These are phyloP conservation scores for Solanum lycopersicoides DNA, from an alignment of 257 asterid species.

Conservation along the genomic window DNA sequence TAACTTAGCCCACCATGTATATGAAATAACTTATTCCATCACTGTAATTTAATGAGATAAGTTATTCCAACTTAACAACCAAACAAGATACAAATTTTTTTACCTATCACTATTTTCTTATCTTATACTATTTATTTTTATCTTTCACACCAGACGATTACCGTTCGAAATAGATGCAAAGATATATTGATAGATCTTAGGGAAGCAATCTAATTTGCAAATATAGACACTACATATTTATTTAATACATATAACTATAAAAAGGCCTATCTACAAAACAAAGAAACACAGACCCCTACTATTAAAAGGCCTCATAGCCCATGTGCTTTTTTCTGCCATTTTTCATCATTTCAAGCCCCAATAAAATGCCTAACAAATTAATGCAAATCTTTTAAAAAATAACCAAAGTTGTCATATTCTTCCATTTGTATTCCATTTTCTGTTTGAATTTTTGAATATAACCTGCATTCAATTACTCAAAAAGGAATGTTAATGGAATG, in stretches of 20 bases:
- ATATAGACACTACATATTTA: not conserved
- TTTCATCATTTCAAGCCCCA: not conserved
- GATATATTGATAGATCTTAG: not conserved
- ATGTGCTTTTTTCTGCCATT: not conserved
- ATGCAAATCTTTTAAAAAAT: not conserved
- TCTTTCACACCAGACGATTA: no score
- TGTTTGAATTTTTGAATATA: not conserved
- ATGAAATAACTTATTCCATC: no score
- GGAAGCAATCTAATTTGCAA: not conserved
- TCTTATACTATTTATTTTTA: no score
- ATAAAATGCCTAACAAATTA: not conserved
- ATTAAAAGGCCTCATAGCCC: not conserved
- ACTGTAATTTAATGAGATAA: no score
- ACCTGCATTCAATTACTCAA: not conserved
- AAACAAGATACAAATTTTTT: fast-evolving
- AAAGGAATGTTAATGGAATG: not conserved
- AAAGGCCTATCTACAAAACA: not conserved
- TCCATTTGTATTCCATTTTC: not conserved
- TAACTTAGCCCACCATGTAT: no score
- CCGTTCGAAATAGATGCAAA: not conserved
- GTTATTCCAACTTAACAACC: no score
- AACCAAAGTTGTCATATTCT: not conserved
- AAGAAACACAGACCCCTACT: not conserved
- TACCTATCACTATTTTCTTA: no score
- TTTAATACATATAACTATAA: not conserved